Base-by-base conservation (phyloP, 2,329 filamentous ascomycete genomes). In the Colletotrichum magnum region DNA sequence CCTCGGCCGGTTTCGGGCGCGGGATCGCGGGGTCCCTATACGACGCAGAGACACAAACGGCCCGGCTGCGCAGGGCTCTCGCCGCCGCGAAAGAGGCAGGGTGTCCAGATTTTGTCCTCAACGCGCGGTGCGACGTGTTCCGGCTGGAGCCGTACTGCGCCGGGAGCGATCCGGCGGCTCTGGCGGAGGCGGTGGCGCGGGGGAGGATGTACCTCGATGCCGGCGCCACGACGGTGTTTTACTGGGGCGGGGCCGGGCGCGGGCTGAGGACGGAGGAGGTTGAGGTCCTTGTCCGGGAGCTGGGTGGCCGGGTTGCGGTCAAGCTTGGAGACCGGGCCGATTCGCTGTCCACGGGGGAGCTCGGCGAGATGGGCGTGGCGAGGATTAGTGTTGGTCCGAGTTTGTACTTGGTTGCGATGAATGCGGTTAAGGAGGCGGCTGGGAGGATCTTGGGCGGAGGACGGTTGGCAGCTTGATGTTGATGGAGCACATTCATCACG, bases 191-290 rank as follows among this genome's bases (percentile, higher is more conserved):
- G 2, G 80, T 90, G 53, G 75, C 77, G 56, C 80, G 89, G 0
- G 89, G 88, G 0, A 85, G 83, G 66, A 84, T 83, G n/a, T 91
- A 87, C 74, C 78, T 91, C 3, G 83, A 80, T 0, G 87, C 87
- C 2, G 89, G 89, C 0, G 89, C 89, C 0, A 86, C 83, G 13
- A 89, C 86, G 0, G 82, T 89, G 0, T 91, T 90, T 78, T 87
- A 89, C 59, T 91, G 87, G 88, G 88, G 88, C 15, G 87, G 80
- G 2, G 73, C 79, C 0, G 77, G 77, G 43, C 75, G 82, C 15
- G 77, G 87, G 48, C 74, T 88, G 13, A 79, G 79, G 13, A 79
- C 76, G 13, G 81, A 79, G 0, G 87, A 89, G 75, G 81, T 88
- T 2, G 75, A 79, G 74, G 76, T 73, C 50, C 73, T 89, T 71